Base-by-base conservation (phyloP, 2,329 filamentous ascomycete genomes). In the Aurifilum marmelostoma region DNA sequence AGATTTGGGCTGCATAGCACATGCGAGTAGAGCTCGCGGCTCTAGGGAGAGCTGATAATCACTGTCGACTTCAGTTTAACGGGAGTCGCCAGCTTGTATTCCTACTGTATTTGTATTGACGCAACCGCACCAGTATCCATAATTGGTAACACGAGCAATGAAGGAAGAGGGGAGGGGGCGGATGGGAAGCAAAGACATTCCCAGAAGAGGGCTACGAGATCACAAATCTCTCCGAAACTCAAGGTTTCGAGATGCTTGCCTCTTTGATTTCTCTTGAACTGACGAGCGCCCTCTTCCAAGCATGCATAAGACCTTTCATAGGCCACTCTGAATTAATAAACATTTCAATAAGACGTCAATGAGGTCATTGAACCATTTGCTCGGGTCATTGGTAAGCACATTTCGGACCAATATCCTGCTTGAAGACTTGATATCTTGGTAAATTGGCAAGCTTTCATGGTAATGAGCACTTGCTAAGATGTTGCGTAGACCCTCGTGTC, bases 1-100 rank as follows among this genome's bases (percentile, higher is more conserved):
- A 64, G 54, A 52, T 71, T 11, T 58, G 61, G 67, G 67, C 67
- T 32, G 65, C 32, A 9, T 66, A 50, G 59, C 59, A 29, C 32
- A 56, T 32, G 12, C 27, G 27, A 18, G 6, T 8, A 29, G 14
- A 54, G n/a, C 24, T n/a, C 34, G 34, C 34, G 34, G 34, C 34
- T 34, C 34, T 34, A 34, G 8, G 34, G 8, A 4, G 34, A 34
- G 34, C 50, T 52, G 9, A 12, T 52, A 11, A 34, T 11, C n/a
- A 14, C 24, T 52, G 21, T 27, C 50, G 2, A 52, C 9, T 52
- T 21, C 27, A 11, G 12, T n/a, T n/a, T 52, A 7, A 8, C n/a
- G 11, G 50, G n/a, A 27, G 12, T 12, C 14, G 24, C 24, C 12
- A 29, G n/a, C 50, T 11, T 27, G 24, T 54, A 29, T 27, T 54